Percentiles rank a stretch among this genome's conserved stretches.
These are phyloP conservation scores for Colletotrichum musicola DNA, from an alignment of 2,329 filamentous ascomycete species.

Conservation along the genomic window DNA sequence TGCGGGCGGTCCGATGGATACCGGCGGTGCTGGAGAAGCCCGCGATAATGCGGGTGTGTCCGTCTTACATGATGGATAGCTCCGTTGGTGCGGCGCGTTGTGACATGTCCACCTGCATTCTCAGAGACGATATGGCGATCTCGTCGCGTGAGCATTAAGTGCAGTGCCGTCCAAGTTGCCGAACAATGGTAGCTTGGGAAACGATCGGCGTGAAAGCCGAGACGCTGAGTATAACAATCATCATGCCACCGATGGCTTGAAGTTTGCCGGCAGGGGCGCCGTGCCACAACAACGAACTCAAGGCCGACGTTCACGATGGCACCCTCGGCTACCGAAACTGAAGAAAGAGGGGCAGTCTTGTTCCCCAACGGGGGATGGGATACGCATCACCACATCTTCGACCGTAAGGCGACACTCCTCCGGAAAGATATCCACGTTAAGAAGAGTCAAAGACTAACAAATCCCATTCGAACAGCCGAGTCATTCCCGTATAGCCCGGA, in stretches of 20 bases:
- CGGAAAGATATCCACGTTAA: background rate
- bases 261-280: background rate
- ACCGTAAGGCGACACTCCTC: constrained; percentile 43
- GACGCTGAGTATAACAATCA: constrained; percentile 2
- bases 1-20: no score
- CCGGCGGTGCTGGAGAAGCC: background rate
- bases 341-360: background rate
- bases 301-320: constrained; percentile 13
- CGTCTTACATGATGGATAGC: constrained; percentile 7
- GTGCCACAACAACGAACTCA: background rate
- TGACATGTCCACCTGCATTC: background rate
- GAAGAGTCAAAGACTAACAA: background rate
- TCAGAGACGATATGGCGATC: background rate
- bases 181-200: background rate
- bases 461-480: background rate
- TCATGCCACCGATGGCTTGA: background rate
- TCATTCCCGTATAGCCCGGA: constrained; percentile 25
- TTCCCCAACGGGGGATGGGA: constrained; percentile 49
- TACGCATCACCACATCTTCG: constrained; percentile 50
- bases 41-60: background rate
- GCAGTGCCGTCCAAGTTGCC: background rate
- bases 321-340: background rate
- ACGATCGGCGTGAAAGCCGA: background rate
- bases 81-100: background rate
- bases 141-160: background rate